Conservation (phyloP, 2,329 filamentous ascomycete genomes). For the Aureobasidium pullulans region DNA sequence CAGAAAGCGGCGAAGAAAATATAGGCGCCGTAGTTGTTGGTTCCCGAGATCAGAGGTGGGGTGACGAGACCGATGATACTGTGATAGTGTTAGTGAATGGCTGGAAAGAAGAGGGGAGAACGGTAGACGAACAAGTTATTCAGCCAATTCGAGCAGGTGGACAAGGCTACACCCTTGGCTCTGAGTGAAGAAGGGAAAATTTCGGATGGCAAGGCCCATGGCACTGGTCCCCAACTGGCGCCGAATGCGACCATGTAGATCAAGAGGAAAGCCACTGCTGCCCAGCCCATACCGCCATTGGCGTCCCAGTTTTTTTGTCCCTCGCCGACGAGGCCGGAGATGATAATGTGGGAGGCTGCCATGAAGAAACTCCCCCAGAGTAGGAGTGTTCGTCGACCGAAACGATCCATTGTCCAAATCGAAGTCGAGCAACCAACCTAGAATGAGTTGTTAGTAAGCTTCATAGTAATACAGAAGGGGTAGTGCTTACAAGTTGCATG, state of each 20-base stretch:
- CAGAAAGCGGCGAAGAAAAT: conserved; percentile 54
- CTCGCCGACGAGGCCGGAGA: conserved; percentile 22
- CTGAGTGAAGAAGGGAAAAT: conserved; percentile 56
- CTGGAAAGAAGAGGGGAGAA: neutral
- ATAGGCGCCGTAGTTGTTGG: conserved; percentile 48
- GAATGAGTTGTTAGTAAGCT: neutral
- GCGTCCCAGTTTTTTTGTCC: conserved; percentile 20
- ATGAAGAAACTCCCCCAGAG: conserved; percentile 25
- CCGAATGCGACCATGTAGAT: conserved; percentile 42
- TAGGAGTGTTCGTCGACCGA: conserved; percentile 53
- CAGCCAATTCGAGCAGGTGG: conserved; percentile 54
- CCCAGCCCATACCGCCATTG: conserved; percentile 18
- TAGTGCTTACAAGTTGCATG: conserved; percentile 49
- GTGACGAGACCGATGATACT: conserved; percentile 38
- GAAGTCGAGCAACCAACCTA: conserved; percentile 50
- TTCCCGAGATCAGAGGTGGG: conserved; percentile 37
- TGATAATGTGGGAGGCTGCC: conserved; percentile 25
- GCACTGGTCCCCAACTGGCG: conserved; percentile 39
- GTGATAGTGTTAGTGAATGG: conserved; percentile 30
- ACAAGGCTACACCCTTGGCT: conserved; percentile 59
- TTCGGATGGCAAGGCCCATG: conserved; percentile 39
- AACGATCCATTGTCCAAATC: conserved; percentile 57
- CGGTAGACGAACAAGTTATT: neutral
- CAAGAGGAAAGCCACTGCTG: conserved; percentile 13
- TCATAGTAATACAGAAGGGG: neutral